Conservation (phyloP, 345 rosid genomes). For the Eucalyptus decipiens region DNA sequence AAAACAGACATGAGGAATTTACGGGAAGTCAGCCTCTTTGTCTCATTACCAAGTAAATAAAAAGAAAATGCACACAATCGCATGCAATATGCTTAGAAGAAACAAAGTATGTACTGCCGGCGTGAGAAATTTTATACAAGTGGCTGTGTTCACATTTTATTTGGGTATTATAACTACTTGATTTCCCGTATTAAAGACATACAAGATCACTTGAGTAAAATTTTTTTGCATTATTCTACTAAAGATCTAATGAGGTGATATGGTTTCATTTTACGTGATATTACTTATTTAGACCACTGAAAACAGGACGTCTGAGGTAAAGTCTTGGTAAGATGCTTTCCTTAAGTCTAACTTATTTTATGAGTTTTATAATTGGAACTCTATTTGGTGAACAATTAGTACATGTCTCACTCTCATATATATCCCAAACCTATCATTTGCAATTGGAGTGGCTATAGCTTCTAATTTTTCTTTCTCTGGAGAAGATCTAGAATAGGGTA, state of each 20-base stretch:
- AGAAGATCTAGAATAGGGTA: not conserved
- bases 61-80: not conserved
- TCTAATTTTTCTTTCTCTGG: not conserved
- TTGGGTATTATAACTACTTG: not conserved
- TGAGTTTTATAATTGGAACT: not conserved
- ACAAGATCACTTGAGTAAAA: not conserved
- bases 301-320: too few species aligned
- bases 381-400: too few species aligned
- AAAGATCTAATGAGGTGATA: too few species aligned
- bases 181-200: too few species aligned
- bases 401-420: not conserved
- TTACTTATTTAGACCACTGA: too few species aligned
- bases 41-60: not conserved
- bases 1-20: not conserved
- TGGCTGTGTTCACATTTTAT: not conserved
- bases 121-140: not conserved
- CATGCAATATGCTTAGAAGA: not conserved
- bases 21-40: not conserved
- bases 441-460: not conserved
- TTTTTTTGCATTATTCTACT: not conserved
- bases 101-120: not conserved
- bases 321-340: not conserved
- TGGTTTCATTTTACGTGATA: too few species aligned
- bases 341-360: not conserved
- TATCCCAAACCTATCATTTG: not conserved